Conservation (phyloP, 2,329 filamentous ascomycete species). For the Beauveria varroae region DNA sequence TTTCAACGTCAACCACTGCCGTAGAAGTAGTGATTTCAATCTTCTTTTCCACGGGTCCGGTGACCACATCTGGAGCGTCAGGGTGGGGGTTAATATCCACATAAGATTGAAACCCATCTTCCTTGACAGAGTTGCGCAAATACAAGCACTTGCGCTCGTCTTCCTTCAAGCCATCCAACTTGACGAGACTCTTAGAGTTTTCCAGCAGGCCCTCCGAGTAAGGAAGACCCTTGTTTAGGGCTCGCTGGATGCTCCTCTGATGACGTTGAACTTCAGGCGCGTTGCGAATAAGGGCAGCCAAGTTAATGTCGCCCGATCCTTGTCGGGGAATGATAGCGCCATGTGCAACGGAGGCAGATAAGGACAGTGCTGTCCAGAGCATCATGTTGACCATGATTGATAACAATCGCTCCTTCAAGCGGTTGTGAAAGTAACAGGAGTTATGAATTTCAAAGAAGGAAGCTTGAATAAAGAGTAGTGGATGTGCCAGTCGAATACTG, state of each 20-base stretch:
- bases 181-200: neutral
- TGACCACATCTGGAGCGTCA: neutral
- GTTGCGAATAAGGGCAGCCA: neutral
- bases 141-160: neutral
- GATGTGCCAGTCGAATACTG: neutral
- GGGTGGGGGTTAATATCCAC: neutral
- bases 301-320: neutral
- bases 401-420: neutral
- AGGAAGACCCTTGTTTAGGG: neutral
- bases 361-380: neutral
- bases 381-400: neutral
- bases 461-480: neutral
- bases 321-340: neutral
- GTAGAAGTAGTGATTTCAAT: neutral
- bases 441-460: neutral
- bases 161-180: neutral
- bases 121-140: neutral
- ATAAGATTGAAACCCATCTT: neutral
- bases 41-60: neutral
- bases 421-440: neutral
- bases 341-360: neutral
- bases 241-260: neutral
- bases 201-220: neutral
- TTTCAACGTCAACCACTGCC: neutral
- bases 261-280: neutral